Percentiles rank a stretch among this genome's conserved stretches.
These are phyloP conservation scores for Cryomyces antarcticus DNA, from an alignment of 495 filamentous ascomycete genomes.

Conservation along the genomic window DNA sequence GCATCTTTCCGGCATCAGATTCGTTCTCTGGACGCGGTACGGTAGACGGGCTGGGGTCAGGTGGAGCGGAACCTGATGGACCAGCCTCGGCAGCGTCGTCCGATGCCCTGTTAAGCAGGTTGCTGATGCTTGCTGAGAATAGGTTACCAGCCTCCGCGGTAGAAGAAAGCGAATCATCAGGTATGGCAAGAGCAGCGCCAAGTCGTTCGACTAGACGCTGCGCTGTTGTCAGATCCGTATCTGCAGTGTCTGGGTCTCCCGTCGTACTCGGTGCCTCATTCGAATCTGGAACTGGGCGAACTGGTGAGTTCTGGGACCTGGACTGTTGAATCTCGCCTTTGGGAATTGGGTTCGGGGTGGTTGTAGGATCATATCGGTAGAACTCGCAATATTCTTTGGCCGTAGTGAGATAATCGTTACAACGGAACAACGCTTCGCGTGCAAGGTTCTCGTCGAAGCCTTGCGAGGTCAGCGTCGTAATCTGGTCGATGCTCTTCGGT, in stretches of 20 bases:
- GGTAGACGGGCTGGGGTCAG: not conserved
- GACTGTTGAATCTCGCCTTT: not conserved
- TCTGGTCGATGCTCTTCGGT: constrained; percentile 8
- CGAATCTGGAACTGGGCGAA: not conserved
- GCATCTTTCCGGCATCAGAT: constrained; percentile 7
- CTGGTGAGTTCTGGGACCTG: not conserved
- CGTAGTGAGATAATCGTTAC: constrained; percentile 37
- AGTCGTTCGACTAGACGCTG: not conserved
- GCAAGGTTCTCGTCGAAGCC: constrained; percentile 37
- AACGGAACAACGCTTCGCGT: constrained; percentile 65
- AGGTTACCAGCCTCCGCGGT: not conserved
- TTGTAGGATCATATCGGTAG: not conserved
- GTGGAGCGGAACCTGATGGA: not conserved
- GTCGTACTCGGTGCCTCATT: not conserved
- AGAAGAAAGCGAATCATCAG: not conserved
- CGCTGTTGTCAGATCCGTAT: not conserved
- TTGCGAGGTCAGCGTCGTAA: constrained; percentile 27
- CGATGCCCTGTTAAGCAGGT: not conserved
- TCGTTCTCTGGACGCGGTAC: not conserved
- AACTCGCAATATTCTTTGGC: constrained; percentile 51
- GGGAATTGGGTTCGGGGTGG: not conserved
- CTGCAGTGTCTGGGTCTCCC: not conserved
- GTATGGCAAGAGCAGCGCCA: not conserved
- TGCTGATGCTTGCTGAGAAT: not conserved
- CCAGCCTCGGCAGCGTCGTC: not conserved